Evolutionary conservation across 2,329 filamentous ascomycete genomes (phyloP), one percentile per base, ranked within the genome.

Genomic region (Colletotrichum liriopes): DNA sequence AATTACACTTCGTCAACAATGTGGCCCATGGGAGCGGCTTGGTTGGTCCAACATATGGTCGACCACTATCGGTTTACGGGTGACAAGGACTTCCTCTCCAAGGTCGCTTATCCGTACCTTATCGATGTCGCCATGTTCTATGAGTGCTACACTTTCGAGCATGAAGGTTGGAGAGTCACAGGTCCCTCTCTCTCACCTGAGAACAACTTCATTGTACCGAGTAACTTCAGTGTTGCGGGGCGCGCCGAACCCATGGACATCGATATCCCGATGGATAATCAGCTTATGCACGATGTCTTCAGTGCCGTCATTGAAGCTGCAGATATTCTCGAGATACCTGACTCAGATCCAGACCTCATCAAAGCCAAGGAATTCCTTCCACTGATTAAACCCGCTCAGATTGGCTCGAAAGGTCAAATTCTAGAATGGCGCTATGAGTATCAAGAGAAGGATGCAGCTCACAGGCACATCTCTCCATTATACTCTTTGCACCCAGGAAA

Each of bases 381-480:
- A 5, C 37, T 35, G 5, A 49, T 62, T 8, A 58, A 63, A 26
- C 65, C 69, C 11, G 43, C 64, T 7, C 54, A 67, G 12, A 60
- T 68, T 16, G 69, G 69, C 5, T 60, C 59, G 12, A 35, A 61
- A 23, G 69, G 69, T 43, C 65, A 72, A 58, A 58, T 72, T 7
- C 69, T 68, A 20, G 64, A 72, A 29, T 72, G 69, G 69, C 47
- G 56, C 8, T 51, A 52, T 32, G 78, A 85, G 18, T 82, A 82
- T 58, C 73, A 76, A 9, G 84, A 81, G 70, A 77, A 80, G 6
- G 86, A 87, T 52, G 84, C 83, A 0, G 86, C 85, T 0, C 86
- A 89, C 70, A 81, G 87, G 1, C 87, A 88, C 65, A 80, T 87
- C 7, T 87, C 85, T 0, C 86, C 86, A 64, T 79, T 88, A 1